Evolutionary conservation across 2,329 filamentous ascomycete genomes (phyloP), one percentile per base, ranked within the genome.

Genomic region (Exophiala xenobiotica): DNA sequence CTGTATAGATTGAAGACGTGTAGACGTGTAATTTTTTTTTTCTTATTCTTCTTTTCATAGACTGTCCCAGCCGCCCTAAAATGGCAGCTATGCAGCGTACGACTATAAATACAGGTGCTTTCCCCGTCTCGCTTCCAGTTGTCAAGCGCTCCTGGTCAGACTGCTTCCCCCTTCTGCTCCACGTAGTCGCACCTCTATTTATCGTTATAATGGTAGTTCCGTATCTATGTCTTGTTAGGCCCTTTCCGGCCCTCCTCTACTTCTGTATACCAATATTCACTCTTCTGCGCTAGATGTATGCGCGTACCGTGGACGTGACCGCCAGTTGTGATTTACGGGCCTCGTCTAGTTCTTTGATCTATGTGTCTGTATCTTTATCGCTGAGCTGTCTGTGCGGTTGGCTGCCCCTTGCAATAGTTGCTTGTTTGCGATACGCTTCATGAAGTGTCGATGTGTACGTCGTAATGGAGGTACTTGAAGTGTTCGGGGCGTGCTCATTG

Each of bases 401-500:
- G 37, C 37, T 11, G 40, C n/a, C 24, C 40, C 24, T 24, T 18
- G 24, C 24, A 20, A 46, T 35, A 46, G 42, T 19, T 26, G 20
- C 42, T 46, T n/a, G 42, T 31, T 46, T 6, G 26, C 24, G 20
- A 20, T 35, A 26, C 37, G 37, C 37, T 35, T 23, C 42, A 46
- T 35, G 42, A 46, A 46, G 42, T 46, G 42, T 20, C n/a, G 42
- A 46, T 46, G 42, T 46, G n/a, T n/a, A n/a, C n/a, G 20, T n/a
- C n/a, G 22, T 26, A 22, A 12, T 12, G 14, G 42, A 46, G 33
- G 42, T 46, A 46, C 26, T 4, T 35, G 42, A 16, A 46, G 42
- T 35, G 42, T 46, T n/a, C 42, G 42, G 22, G 42, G 27, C 24
- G n/a, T 46, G 42, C 42, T 46, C 27, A 26, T 35, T 22, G 42